A percentile compares a stretch with the other conserved stretches of the same genome.
These are phyloP conservation scores for Coprinopsis marcescibilis DNA, from an alignment of 768 basidiomycete genomes.

Conservation along the genomic window DNA sequence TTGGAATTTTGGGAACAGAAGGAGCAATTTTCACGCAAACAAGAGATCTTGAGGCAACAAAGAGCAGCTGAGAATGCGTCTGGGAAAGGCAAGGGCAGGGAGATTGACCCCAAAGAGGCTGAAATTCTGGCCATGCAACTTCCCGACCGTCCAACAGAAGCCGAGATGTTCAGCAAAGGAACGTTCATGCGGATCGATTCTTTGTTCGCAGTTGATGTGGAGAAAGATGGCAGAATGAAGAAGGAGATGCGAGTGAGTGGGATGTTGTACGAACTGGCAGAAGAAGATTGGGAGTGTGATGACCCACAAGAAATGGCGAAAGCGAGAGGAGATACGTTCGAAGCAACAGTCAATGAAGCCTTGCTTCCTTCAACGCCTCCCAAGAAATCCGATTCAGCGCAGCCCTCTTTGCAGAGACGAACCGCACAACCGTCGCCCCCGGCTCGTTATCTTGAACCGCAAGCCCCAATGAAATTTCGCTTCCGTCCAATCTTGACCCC, in stretches of 20 bases:
- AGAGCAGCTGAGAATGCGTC: no score
- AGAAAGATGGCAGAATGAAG: constrained; percentile 33
- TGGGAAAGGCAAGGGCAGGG: no score
- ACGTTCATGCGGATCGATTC: constrained; percentile 69
- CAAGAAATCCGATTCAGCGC: not conserved
- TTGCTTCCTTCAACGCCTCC: constrained; percentile 1
- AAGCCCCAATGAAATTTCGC: constrained; percentile 59
- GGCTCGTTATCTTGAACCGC: constrained; percentile 42
- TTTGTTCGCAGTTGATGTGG: constrained; percentile 57
- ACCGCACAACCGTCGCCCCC: constrained; percentile 6
- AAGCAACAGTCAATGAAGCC: constrained; percentile 6
- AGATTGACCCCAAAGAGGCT: not conserved
- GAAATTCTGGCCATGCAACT: not conserved
- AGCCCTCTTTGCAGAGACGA: not conserved
- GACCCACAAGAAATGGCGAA: constrained; percentile 6
- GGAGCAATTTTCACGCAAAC: no score
- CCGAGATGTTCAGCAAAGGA: constrained; percentile 57
- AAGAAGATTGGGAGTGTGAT: constrained; percentile 60
- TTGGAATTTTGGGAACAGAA: constrained; percentile 19
- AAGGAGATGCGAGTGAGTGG: constrained; percentile 69
- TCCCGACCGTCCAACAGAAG: constrained; percentile 20
- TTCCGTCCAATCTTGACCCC: constrained; percentile 63
- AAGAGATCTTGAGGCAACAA: no score
- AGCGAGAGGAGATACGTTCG: not conserved
- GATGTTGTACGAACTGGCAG: constrained; percentile 73